These are phyloP conservation scores for Plenodomus biglobosus DNA, from an alignment of 2,329 filamentous ascomycete species.

Conservation along the genomic window DNA sequence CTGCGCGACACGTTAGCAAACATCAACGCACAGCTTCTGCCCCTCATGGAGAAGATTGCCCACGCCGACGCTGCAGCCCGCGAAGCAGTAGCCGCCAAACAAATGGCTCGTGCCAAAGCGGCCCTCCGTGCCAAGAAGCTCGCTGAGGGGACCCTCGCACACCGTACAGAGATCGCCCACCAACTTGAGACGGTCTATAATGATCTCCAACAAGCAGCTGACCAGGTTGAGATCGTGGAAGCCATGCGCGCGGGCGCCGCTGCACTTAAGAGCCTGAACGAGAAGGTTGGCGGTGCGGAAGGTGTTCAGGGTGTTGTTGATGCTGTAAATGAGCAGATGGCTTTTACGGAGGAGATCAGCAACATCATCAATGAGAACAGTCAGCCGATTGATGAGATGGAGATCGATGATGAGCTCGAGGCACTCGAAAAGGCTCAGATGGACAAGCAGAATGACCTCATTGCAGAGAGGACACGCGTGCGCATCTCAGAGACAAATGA, in stretches of 20 bases:
- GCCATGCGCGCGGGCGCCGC: slow-evolving; percentile 78
- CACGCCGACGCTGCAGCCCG: slow-evolving; percentile 61
- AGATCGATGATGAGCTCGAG: slow-evolving; percentile 86
- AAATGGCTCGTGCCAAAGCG: slow-evolving; percentile 72
- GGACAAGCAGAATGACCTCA: slow-evolving; percentile 71
- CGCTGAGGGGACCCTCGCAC: slow-evolving; percentile 71
- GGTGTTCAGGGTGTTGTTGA: slow-evolving; percentile 76
- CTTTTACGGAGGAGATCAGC: slow-evolving; percentile 71
- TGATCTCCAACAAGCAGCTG: slow-evolving; percentile 82
- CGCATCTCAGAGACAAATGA: neutral
- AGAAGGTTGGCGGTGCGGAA: slow-evolving; percentile 74
- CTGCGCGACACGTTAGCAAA: slow-evolving; percentile 71
- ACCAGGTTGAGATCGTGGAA: slow-evolving; percentile 79
- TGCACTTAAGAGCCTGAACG: slow-evolving; percentile 72
- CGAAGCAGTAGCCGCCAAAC: slow-evolving; percentile 70
- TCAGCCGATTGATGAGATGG: slow-evolving; percentile 67
- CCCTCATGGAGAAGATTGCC: slow-evolving; percentile 59
- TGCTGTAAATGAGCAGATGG: slow-evolving; percentile 76
- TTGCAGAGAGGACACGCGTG: slow-evolving; percentile 44
- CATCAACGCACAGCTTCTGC: slow-evolving; percentile 67
- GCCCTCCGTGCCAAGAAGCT: slow-evolving; percentile 81
- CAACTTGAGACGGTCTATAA: slow-evolving; percentile 82
- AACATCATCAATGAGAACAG: slow-evolving; percentile 68
- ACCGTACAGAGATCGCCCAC: slow-evolving; percentile 70
- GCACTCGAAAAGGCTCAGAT: slow-evolving; percentile 71